Conservation (phyloP, 805 yeast genomes). For the Yarrowia keelungensis region DNA sequence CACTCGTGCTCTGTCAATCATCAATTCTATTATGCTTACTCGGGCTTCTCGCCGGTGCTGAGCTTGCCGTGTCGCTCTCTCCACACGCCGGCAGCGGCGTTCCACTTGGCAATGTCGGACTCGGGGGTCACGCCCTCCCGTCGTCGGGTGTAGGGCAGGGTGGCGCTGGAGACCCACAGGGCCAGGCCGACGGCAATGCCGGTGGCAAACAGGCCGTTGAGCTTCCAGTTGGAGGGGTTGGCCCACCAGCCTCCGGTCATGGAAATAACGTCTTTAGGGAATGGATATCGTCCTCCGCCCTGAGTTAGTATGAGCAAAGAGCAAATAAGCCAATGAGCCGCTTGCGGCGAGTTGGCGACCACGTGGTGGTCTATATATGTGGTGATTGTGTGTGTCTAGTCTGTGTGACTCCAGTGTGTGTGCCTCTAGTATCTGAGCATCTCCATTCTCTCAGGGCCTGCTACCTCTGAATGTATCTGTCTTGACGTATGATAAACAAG, state of each 20-base stretch:
- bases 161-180: slow-evolving; percentile 49
- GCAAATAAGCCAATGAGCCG: no score
- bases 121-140: slow-evolving; percentile 50
- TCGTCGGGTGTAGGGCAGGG: slow-evolving; percentile 47
- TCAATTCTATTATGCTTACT: slow-evolving; percentile 6
- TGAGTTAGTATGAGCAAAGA: slow-evolving; percentile 13
- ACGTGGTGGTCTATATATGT: no score
- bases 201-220: slow-evolving; percentile 52
- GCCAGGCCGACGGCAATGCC: slow-evolving; percentile 53
- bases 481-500: no score
- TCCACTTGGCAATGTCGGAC: slow-evolving; percentile 56
- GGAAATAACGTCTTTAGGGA: slow-evolving; percentile 34
- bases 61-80: slow-evolving; percentile 35
- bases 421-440: no score
- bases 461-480: no score
- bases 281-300: slow-evolving; percentile 40
- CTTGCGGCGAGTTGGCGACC: no score
- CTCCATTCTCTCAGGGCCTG: no score
- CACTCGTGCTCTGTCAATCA: not conserved
- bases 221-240: slow-evolving; percentile 59
- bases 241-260: slow-evolving; percentile 63
- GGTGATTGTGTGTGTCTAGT: no score
- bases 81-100: slow-evolving; percentile 53
- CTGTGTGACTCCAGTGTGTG: no score
- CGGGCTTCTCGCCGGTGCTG: slow-evolving; percentile 24